Evolutionary conservation across 1,284 basidiomycete genomes (phyloP).

Genomic region (Athelia sp.): DNA sequence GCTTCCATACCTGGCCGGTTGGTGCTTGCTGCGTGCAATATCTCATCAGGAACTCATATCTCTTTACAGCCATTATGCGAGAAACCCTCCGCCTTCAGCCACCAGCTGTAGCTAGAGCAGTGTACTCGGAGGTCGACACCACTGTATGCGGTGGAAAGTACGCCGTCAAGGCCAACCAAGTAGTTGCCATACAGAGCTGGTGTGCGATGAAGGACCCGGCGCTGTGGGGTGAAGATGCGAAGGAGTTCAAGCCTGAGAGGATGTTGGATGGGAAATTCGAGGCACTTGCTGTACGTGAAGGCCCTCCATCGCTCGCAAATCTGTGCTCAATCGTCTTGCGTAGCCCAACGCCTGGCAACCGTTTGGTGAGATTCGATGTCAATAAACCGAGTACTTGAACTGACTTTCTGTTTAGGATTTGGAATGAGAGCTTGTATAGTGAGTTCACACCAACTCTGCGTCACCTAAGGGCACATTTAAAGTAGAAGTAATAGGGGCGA

Average conservation of each 20-base stretch:
- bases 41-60: background rate
- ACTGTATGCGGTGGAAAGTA: constrained; percentile 36
- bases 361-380: no score
- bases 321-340: background rate
- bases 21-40: constrained; percentile 4
- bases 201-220: constrained; percentile 36
- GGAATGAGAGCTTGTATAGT: constrained; percentile 40
- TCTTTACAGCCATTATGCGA: constrained; percentile 34
- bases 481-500: constrained; percentile 22
- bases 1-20: constrained; percentile 39
- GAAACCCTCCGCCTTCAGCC: constrained; percentile 43
- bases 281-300: constrained; percentile 28
- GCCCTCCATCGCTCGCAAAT: background rate
- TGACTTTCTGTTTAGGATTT: no score
- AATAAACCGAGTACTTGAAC: no score
- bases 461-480: no score
- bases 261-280: constrained; percentile 44
- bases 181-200: constrained; percentile 26
- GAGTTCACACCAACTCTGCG: no score
- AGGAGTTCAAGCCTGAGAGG: constrained; percentile 41
- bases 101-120: constrained; percentile 32
- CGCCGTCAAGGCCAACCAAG: constrained; percentile 28
- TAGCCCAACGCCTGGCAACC: constrained; percentile 43
- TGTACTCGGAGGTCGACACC: constrained; percentile 31
- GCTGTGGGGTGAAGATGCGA: constrained; percentile 46